Evolutionary conservation across 768 basidiomycete species (phyloP), one percentile per base, ranked within the genome.

Genomic region (Boletus rubescentipes): DNA sequence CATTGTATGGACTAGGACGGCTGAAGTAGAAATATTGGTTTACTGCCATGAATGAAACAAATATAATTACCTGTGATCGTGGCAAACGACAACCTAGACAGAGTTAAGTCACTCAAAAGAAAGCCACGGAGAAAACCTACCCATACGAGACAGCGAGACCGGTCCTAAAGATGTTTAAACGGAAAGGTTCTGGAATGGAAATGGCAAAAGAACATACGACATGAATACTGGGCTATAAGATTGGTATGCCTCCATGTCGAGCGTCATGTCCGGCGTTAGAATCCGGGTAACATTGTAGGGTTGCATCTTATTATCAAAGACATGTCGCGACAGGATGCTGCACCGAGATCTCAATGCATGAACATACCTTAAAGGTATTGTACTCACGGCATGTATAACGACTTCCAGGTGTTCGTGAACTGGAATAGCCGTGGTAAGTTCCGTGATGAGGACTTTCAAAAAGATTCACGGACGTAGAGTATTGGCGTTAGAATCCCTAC

Each of bases 71-170:
- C 85, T 67, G 91, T 89, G 63, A 92, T 86, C 23, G 84, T 81
- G 2, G 90, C 90, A 66, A 93, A 93, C 16, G 86, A 89, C 15
- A 93, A 76, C 18, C 88, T 91, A 18, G 66, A 86, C 26, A 87
- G 75, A 81, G 29, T 80, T 73, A 36, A 48, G 21, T 23, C 20
- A 18, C 3, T 15, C 16, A 15, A 16, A 41, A 15, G 5, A 20
- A 52, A 15, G n/a, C n/a, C 1, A 9, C 2, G 40, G 2, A 8
- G 41, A 12, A 26, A 3, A 46, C 64, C 15, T 59, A 62, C 68
- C 66, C 61, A 47, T 81, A 69, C 29, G 70, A 60, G 2, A 68
- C 49, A 7, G 67, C 66, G 38, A 70, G 63, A 14, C 51, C 48
- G 2, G 68, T 61, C 32, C 68, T 70, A 41, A 14, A 35, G 0